Evolutionary conservation across 2,329 filamentous ascomycete genomes (phyloP).

Genomic region (Didymella pomorum): DNA sequence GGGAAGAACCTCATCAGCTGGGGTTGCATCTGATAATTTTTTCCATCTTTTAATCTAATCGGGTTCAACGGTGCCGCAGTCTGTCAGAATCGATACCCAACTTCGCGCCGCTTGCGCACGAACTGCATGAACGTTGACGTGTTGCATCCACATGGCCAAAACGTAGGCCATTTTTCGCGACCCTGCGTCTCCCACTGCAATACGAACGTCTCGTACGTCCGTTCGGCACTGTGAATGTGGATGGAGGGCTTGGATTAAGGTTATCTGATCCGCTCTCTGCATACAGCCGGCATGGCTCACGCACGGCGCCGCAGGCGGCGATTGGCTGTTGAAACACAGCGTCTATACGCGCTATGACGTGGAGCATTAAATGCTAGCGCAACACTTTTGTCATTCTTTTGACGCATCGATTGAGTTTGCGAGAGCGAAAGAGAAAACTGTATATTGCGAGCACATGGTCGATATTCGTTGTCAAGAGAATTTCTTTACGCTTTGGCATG

Average conservation of each 20-base stretch:
- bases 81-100: slow-evolving; percentile 6
- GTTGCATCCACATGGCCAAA: slow-evolving; percentile 22
- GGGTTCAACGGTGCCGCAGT: slow-evolving; percentile 11
- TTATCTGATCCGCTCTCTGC: slow-evolving; percentile 48
- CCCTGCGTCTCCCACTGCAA: slow-evolving; percentile 17
- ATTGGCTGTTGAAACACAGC: slow-evolving; percentile 9
- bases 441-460: not conserved
- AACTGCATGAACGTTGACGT: slow-evolving; percentile 29
- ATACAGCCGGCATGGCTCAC: slow-evolving; percentile 12
- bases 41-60: slow-evolving; percentile 7
- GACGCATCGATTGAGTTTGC: not conserved
- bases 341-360: slow-evolving; percentile 21
- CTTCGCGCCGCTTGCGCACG: slow-evolving; percentile 4
- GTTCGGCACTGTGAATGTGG: slow-evolving; percentile 2
- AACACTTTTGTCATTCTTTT: not conserved
- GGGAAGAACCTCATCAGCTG: slow-evolving; percentile 7
- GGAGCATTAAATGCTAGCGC: slow-evolving; percentile 6
- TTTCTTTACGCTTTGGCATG: not conserved
- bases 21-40: slow-evolving; percentile 27
- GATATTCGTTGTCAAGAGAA: not conserved
- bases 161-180: not conserved
- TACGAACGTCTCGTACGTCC: slow-evolving; percentile 22
- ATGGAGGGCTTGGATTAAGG: slow-evolving; percentile 25
- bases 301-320: not conserved
- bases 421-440: slow-evolving; percentile 7